phyloP scores from a whole-genome alignment of 345 rosid species.

The Eutrema heterophyllum region DNA sequence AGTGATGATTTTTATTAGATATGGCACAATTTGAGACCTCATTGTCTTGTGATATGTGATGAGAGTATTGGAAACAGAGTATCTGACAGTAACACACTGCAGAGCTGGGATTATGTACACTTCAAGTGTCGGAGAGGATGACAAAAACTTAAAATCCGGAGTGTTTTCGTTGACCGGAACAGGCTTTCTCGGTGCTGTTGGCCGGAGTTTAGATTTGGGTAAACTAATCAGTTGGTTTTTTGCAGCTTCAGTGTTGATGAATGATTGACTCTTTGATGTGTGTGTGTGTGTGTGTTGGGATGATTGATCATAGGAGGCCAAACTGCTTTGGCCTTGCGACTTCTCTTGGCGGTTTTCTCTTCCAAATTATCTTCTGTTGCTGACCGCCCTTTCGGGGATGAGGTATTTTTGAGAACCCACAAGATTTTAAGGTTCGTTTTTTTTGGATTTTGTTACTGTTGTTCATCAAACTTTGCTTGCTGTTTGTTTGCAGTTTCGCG shows the following conservation, averaged over 20 bases:
- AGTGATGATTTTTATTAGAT: neutral
- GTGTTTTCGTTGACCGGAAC: constrained; percentile 71
- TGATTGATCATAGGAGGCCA: constrained; percentile 59
- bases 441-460: neutral
- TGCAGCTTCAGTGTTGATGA: neutral
- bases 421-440: neutral
- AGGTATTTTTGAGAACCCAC: constrained; percentile 37
- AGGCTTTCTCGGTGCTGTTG: constrained; percentile 78
- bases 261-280: neutral
- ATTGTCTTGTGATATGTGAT: neutral
- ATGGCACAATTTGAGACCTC: neutral
- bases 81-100: constrained; percentile 46
- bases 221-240: constrained; percentile 3
- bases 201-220: constrained; percentile 87
- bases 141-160: constrained; percentile 44
- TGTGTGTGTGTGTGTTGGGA: neutral
- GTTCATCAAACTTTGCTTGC: neutral
- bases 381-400: constrained; percentile 78
- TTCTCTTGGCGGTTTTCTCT: constrained; percentile 78
- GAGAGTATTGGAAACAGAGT: neutral
- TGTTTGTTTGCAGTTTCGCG: constrained; percentile 57
- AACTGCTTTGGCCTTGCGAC: constrained; percentile 77
- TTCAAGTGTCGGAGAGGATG: constrained; percentile 39
- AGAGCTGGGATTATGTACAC: constrained; percentile 96
- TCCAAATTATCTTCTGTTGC: constrained; percentile 69